These are phyloP conservation scores for Fusarium duplospermum DNA, from an alignment of 2,329 filamentous ascomycete genomes.

Conservation along the genomic window DNA sequence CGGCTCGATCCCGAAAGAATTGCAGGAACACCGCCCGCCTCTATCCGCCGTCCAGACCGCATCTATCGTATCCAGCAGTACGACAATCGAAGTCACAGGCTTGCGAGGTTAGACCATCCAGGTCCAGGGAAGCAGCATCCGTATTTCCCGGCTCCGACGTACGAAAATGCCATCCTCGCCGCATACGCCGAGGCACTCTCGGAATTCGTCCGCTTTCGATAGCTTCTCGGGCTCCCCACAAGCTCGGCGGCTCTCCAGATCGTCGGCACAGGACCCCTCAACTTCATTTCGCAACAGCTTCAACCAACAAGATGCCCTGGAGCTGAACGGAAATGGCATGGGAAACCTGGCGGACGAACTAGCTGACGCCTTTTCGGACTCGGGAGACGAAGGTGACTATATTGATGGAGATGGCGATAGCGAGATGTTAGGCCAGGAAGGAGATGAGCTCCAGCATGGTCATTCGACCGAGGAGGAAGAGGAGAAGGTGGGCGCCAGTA, in stretches of 20 bases:
- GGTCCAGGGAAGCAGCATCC: slow-evolving; percentile 24
- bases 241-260: slow-evolving; percentile 62
- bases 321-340: slow-evolving; percentile 67
- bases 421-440: slow-evolving; percentile 19
- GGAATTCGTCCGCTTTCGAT: slow-evolving; percentile 67
- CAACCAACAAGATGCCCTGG: slow-evolving; percentile 60
- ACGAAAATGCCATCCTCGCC: slow-evolving; percentile 56
- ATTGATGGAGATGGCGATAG: slow-evolving; percentile 54
- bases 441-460: slow-evolving; percentile 8
- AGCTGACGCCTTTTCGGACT: slow-evolving; percentile 77
- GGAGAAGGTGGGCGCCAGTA: slow-evolving; percentile 12
- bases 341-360: slow-evolving; percentile 86
- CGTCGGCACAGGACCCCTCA: slow-evolving; percentile 59
- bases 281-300: slow-evolving; percentile 58
- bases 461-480: slow-evolving; percentile 25
- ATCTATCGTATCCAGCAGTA: slow-evolving; percentile 25
- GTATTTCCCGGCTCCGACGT: slow-evolving; percentile 12
- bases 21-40: background rate
- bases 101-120: slow-evolving; percentile 13
- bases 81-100: slow-evolving; percentile 29
- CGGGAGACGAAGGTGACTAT: slow-evolving; percentile 69
- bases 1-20: background rate
- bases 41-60: slow-evolving; percentile 2
- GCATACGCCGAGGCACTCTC: slow-evolving; percentile 69
- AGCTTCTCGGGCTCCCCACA: slow-evolving; percentile 59